phyloP scores from a whole-genome alignment of 441 rosid species.

The Euphorbia celastroides region DNA sequence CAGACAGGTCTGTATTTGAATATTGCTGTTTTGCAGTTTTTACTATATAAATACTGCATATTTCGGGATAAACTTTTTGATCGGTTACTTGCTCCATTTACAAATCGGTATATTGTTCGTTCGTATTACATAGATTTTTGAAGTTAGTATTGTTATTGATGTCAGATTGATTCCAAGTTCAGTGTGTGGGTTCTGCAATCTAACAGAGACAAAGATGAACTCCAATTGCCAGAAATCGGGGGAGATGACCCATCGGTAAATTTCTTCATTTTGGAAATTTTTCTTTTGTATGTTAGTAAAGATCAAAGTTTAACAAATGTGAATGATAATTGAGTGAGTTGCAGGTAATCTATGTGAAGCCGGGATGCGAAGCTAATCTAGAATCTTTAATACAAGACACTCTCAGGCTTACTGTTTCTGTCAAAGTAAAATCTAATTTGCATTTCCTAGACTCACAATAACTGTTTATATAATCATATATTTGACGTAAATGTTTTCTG shows the following conservation, averaged over 20 bases:
- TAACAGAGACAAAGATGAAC: constrained; percentile 26
- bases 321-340: background rate
- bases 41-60: no score
- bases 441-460: background rate
- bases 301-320: background rate
- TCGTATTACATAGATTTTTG: no score
- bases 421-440: constrained; percentile 32
- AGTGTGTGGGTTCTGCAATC: constrained; percentile 66
- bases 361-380: constrained; percentile 64
- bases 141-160: background rate
- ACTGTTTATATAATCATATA: background rate
- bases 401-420: constrained; percentile 47
- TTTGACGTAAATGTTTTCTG: background rate
- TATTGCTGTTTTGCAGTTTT: background rate
- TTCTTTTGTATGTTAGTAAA: no score
- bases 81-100: no score
- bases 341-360: constrained; percentile 81
- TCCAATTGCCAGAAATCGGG: constrained; percentile 53
- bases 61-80: no score
- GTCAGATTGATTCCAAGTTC: constrained; percentile 65
- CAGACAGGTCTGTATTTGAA: constrained; percentile 38
- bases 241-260: constrained; percentile 80
- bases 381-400: constrained; percentile 75
- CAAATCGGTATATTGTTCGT: no score
- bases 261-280: constrained; percentile 11